Percentiles rank a stretch among this genome's conserved stretches.
Conservation (phyloP, 495 filamentous ascomycete species). For the Penicillium pancosmium region DNA sequence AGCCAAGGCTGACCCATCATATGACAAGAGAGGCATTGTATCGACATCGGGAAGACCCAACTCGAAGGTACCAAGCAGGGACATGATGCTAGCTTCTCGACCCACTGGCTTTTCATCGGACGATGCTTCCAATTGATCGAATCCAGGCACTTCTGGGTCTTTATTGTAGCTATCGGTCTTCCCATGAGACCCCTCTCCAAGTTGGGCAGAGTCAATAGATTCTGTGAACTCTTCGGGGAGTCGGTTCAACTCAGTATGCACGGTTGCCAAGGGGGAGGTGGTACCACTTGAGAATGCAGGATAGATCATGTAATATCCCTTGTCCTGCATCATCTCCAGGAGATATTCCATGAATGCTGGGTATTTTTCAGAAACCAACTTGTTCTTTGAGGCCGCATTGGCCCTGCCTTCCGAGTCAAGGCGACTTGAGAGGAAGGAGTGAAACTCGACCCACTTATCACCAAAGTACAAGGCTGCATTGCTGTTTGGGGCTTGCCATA, state of each 20-base stretch:
- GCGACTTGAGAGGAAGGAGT: constrained; percentile 67
- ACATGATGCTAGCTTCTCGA: constrained; percentile 29
- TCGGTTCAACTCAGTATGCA: constrained; percentile 74
- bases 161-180: constrained; percentile 17
- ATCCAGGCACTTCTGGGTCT: not conserved
- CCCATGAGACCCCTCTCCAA: not conserved
- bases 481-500: constrained; percentile 81
- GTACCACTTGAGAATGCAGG: constrained; percentile 56
- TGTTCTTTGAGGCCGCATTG: constrained; percentile 23
- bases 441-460: constrained; percentile 79
- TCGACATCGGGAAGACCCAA: constrained; percentile 36
- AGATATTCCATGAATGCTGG: constrained; percentile 80
- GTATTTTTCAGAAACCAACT: constrained; percentile 58
- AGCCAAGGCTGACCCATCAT: constrained; percentile 32
- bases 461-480: constrained; percentile 81
- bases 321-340: constrained; percentile 68
- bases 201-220: too few relatives aligned
- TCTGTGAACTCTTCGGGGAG: constrained; percentile 64
- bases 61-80: constrained; percentile 38
- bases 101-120: constrained; percentile 25
- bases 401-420: constrained; percentile 51
- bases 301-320: constrained; percentile 76
- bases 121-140: constrained; percentile 11
- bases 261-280: constrained; percentile 55
- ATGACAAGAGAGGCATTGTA: constrained; percentile 40